Conservation (phyloP, 2,329 filamentous ascomycete genomes). For the Colletotrichum sp. region DNA sequence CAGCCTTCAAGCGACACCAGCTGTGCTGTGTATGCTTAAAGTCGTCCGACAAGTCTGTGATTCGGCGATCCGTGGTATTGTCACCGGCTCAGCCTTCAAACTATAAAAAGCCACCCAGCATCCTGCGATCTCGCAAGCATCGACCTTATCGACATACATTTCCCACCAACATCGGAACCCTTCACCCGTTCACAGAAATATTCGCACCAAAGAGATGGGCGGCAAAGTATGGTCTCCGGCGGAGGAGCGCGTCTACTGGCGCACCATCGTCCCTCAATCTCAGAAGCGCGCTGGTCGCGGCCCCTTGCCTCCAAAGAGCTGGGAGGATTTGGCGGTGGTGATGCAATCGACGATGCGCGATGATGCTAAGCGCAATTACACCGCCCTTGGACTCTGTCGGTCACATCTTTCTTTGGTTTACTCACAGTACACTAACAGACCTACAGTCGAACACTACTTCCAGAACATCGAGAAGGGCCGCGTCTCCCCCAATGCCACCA, state of each 20-base stretch:
- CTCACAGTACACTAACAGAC: not conserved
- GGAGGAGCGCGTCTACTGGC: constrained; percentile 58
- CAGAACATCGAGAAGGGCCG: constrained; percentile 43
- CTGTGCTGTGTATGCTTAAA: not conserved
- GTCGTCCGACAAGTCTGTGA: not conserved
- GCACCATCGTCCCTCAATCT: constrained; percentile 38
- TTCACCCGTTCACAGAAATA: not conserved
- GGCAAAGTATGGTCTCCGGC: constrained; percentile 53
- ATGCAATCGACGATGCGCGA: constrained; percentile 42
- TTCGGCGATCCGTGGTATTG: not conserved
- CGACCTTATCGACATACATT: not conserved
- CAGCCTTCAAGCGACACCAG: not conserved
- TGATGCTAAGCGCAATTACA: constrained; percentile 42
- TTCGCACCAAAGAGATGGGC: constrained; percentile 45
- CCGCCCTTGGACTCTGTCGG: constrained; percentile 43
- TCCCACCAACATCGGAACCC: not conserved
- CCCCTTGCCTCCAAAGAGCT: constrained; percentile 28
- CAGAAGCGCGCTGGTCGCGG: constrained; percentile 32
- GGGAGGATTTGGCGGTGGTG: constrained; percentile 38
- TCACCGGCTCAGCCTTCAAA: not conserved
- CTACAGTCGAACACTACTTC: constrained; percentile 48
- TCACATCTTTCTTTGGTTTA: not conserved
- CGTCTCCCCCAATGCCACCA: constrained; percentile 38
- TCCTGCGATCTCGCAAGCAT: not conserved
- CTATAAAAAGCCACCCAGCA: not conserved